These are phyloP conservation scores for Rhizoctonia solani DNA, from an alignment of 1,284 basidiomycete genomes.

Conservation along the genomic window DNA sequence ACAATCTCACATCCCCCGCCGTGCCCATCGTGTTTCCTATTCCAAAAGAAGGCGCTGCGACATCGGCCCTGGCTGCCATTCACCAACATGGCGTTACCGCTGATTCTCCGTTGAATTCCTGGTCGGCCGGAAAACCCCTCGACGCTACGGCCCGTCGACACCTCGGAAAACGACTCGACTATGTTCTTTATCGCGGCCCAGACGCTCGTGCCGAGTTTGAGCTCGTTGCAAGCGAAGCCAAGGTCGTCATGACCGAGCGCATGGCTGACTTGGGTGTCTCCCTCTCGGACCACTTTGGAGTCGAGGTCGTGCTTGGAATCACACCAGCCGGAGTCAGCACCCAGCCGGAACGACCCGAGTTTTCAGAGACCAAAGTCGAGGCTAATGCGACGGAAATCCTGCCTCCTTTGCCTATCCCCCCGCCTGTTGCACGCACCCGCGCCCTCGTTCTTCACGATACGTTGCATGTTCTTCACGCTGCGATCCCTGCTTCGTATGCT, in stretches of 20 bases:
- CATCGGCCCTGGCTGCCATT: constrained; percentile 57
- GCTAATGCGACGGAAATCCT: not conserved
- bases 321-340: constrained; percentile 2
- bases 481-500: constrained; percentile 30
- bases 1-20: constrained; percentile 48
- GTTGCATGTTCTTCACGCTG: constrained; percentile 28
- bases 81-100: constrained; percentile 83
- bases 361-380: not conserved
- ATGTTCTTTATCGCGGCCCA: constrained; percentile 87
- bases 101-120: constrained; percentile 91
- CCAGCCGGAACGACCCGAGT: no score
- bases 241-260: constrained; percentile 74
- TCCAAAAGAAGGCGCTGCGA: constrained; percentile 43
- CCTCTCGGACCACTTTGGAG: constrained; percentile 93
- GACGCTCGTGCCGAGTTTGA: constrained; percentile 38
- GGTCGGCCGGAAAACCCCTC: constrained; percentile 75
- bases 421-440: constrained; percentile 26
- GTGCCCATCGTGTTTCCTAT: constrained; percentile 21
- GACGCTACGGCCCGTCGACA: constrained; percentile 61
- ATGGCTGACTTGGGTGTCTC: constrained; percentile 81
- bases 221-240: constrained; percentile 57
- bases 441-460: constrained; percentile 23
- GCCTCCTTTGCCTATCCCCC: constrained; percentile 18
- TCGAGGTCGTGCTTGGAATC: constrained; percentile 78
- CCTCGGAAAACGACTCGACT: constrained; percentile 94